These are phyloP conservation scores for Kregervanrija delftensis DNA, from an alignment of 805 yeast genomes.

Conservation along the genomic window DNA sequence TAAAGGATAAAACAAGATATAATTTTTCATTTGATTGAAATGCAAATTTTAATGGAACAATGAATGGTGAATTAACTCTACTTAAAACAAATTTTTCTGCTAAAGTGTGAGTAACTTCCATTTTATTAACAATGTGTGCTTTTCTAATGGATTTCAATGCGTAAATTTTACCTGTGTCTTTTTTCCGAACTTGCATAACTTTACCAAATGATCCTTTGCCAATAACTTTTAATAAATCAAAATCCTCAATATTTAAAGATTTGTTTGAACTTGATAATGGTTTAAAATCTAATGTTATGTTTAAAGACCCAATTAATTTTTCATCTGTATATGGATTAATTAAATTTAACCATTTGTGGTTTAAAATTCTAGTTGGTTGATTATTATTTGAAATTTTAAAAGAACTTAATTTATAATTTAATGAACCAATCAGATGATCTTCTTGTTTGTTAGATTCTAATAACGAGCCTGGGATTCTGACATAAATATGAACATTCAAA, in stretches of 20 bases:
- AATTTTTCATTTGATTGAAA: slow-evolving; percentile 96
- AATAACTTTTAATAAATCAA: slow-evolving; percentile 87
- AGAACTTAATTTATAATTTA: slow-evolving; percentile 45
- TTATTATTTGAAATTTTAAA: slow-evolving; percentile 19
- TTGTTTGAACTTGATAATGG: slow-evolving; percentile 31
- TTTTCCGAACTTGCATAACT: slow-evolving; percentile 97
- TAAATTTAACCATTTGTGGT: slow-evolving; percentile 49
- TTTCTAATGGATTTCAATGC: slow-evolving; percentile 92
- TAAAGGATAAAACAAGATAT: slow-evolving; percentile 83
- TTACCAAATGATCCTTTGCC: slow-evolving; percentile 98
- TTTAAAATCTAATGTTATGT: slow-evolving; percentile 30
- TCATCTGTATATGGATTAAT: slow-evolving; percentile 28
- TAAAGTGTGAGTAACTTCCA: slow-evolving; percentile 92
- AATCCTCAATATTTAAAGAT: slow-evolving; percentile 79
- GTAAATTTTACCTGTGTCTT: slow-evolving; percentile 89
- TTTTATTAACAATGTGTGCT: slow-evolving; percentile 86
- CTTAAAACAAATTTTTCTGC: slow-evolving; percentile 96
- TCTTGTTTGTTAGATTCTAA: slow-evolving; percentile 35
- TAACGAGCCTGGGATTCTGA: slow-evolving; percentile 64
- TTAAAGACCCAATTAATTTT: slow-evolving; percentile 31
- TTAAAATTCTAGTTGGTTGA: slow-evolving; percentile 49
- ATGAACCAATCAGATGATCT: slow-evolving; percentile 73
- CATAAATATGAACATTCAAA: slow-evolving; percentile 71
- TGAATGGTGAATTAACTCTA: slow-evolving; percentile 87
- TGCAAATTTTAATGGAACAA: slow-evolving; percentile 91